These are phyloP conservation scores for Linderniella brevidens DNA, from an alignment of 257 asterid genomes.

Conservation along the genomic window DNA sequence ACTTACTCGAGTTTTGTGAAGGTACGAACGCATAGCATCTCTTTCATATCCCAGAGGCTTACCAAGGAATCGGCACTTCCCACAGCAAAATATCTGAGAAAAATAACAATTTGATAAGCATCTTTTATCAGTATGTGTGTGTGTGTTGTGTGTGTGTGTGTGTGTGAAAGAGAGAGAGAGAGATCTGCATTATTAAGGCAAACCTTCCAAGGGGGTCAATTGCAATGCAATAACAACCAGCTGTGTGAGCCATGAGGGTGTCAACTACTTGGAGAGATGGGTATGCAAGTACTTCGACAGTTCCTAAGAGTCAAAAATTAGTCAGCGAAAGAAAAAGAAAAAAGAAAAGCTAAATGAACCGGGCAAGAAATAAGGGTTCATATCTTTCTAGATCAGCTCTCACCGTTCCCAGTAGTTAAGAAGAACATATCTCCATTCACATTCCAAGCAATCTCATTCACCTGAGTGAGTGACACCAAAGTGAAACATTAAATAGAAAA, in stretches of 20 bases:
- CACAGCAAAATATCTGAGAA: conserved; percentile 71
- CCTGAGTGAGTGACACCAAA: conserved; percentile 35
- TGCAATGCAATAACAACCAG: conserved; percentile 99
- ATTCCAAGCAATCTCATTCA: conserved; percentile 62
- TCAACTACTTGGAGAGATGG: conserved; percentile 66
- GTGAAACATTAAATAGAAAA: not conserved
- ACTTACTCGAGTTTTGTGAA: conserved; percentile 88
- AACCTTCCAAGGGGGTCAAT: conserved; percentile 91
- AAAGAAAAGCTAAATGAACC: conserved; percentile 8
- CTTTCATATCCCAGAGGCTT: conserved; percentile 96
- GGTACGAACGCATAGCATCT: conserved; percentile 88
- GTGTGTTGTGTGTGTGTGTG: not conserved
- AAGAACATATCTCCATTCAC: conserved; percentile 74
- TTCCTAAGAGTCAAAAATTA: conserved; percentile 30
- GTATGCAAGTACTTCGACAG: conserved; percentile 90
- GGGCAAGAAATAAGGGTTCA: not conserved
- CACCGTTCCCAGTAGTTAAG: conserved; percentile 94
- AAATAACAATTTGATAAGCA: too few relatives aligned
- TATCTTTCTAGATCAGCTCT: conserved; percentile 16
- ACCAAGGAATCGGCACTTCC: conserved; percentile 99
- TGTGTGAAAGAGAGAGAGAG: conserved; percentile 1
- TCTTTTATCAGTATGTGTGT: too few relatives aligned
- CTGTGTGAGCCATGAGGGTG: conserved; percentile 94
- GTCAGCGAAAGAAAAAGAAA: conserved; percentile 2
- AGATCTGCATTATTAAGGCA: conserved; percentile 9